phyloP scores from a whole-genome alignment of 441 rosid species.

The Adansonia gregorii region DNA sequence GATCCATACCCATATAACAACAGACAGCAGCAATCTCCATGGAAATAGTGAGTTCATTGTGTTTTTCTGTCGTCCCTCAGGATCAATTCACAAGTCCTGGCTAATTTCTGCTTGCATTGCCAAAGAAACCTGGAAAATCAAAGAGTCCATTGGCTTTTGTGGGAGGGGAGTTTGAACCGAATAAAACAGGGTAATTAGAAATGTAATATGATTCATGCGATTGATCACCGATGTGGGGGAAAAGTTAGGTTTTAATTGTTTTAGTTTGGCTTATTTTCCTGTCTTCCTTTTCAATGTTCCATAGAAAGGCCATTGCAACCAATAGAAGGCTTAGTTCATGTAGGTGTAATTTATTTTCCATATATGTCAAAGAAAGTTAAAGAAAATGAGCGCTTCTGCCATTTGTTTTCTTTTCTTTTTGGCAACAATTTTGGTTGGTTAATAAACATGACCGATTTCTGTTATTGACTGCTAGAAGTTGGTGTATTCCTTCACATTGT shows the following conservation, averaged over 20 bases:
- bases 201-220: constrained; percentile 55
- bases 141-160: constrained; percentile 44
- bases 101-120: constrained; percentile 33
- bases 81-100: constrained; percentile 32
- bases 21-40: constrained; percentile 66
- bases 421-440: constrained; percentile 15
- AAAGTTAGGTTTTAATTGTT: constrained; percentile 44
- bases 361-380: constrained; percentile 48
- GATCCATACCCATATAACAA: constrained; percentile 48
- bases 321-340: constrained; percentile 50
- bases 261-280: constrained; percentile 35
- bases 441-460: not conserved
- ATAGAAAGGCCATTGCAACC: constrained; percentile 47
- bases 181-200: constrained; percentile 44
- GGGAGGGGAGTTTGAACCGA: constrained; percentile 45
- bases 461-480: constrained; percentile 5
- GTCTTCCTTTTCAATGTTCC: constrained; percentile 35
- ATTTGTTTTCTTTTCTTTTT: not conserved
- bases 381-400: constrained; percentile 28
- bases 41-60: constrained; percentile 53
- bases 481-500: not conserved
- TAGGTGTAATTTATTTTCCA: constrained; percentile 44
- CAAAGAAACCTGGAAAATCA: constrained; percentile 31
- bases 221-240: constrained; percentile 41
- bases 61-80: constrained; percentile 18